Base-by-base conservation (phyloP, 2,329 filamentous ascomycete genomes). In the Basipetospora sp. region DNA sequence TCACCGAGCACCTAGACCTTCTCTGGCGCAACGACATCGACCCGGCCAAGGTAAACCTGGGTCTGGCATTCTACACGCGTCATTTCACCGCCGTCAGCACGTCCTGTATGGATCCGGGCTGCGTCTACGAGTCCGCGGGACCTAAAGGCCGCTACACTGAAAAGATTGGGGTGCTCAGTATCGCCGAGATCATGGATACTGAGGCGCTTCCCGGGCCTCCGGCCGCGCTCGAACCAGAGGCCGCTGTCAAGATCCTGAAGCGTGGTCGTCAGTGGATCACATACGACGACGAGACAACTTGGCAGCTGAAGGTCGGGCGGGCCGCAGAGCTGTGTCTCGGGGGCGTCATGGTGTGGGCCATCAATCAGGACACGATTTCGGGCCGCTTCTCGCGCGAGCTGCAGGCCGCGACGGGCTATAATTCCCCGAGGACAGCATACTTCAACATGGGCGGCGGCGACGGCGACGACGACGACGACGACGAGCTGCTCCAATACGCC, bases 1-100 rank as follows among this genome's bases (percentile, higher is more conserved):
- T 66, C 22, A 45, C 60, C 2, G 16, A 43, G 1, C 50, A 49
- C 0, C 39, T 68, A 0, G 55, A 67, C 1, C 56, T 70, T 0
- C 47, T 72, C 3, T 70, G 67, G 64, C 52, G 61, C 5, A 59
- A 55, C 20, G 45, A 58, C 19, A 51, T 73, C 14, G 40, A 52
- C 2, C 56, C 66, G 0, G 32, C 41, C 0, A 60, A 64, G 27
- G 50, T 73, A 5, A 50, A 48, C 4, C 39, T 71, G 1, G 66
- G 66, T 1, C 25, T 59, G 3, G 60, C 48, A 3, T 67, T 63
- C 34, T 69, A 70, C 40, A 60, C 59, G 1, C 45, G 50, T 1
- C 25, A 34, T 4, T 48, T 44, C 17, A 43, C 41, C 5, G 28
- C 43, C 1, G 14, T 42, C 1, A 39, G 42, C 8, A 18, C 46